These are phyloP conservation scores for Dillenia turbinata DNA, from an alignment of 164 flowering plant genomes.

Conservation along the genomic window DNA sequence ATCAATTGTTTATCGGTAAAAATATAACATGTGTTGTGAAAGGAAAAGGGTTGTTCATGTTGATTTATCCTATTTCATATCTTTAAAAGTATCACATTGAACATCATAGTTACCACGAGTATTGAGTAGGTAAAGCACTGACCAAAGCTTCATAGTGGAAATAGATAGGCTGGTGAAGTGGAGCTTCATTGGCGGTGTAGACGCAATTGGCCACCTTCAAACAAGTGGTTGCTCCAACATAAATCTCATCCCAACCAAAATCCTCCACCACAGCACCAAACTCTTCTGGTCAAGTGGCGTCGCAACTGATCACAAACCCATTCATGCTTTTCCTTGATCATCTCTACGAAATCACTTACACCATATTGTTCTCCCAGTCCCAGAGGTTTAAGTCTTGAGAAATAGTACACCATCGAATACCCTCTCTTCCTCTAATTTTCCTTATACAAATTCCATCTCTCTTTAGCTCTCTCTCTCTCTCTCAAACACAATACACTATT, in stretches of 20 bases:
- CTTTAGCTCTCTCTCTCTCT: slow-evolving; percentile 5
- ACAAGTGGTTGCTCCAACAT: slow-evolving; percentile 5
- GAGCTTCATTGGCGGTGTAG: slow-evolving; percentile 14
- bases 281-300: slow-evolving; percentile 7
- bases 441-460: slow-evolving; percentile 11
- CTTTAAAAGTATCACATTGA: too few species aligned
- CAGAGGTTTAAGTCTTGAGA: slow-evolving; percentile 9
- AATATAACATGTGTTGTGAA: too few species aligned
- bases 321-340: slow-evolving; percentile 8
- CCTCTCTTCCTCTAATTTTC: slow-evolving; percentile 13
- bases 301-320: slow-evolving; percentile 5
- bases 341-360: slow-evolving; percentile 6
- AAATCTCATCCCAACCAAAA: slow-evolving; percentile 14
- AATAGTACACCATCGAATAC: slow-evolving; percentile 11
- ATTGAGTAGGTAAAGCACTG: too few species aligned
- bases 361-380: background rate
- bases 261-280: slow-evolving; percentile 12
- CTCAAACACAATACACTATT: too few species aligned
- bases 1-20: too few species aligned
- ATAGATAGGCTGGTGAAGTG: slow-evolving; percentile 7
- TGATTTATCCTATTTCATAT: too few species aligned
- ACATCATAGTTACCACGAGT: too few species aligned
- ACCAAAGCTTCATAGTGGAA: slow-evolving; percentile 17
- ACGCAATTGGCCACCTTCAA: slow-evolving; percentile 9
- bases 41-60: too few species aligned